These are phyloP conservation scores for Talaromyces sp. DNA, from an alignment of 2,329 filamentous ascomycete species.

Conservation along the genomic window DNA sequence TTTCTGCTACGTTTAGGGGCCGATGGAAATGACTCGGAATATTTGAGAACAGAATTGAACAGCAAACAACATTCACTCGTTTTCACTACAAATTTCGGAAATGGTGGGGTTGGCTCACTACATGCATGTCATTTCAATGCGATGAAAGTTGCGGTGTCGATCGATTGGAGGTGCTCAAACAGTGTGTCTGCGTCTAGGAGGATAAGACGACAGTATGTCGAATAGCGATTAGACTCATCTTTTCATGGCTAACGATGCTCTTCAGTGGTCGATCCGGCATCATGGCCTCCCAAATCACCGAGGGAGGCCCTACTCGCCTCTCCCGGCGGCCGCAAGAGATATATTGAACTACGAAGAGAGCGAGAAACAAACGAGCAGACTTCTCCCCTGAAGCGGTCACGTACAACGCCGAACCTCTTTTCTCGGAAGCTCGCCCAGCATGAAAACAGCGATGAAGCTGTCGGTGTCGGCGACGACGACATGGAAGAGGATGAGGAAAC, in stretches of 20 bases:
- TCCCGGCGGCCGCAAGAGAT: slow-evolving; percentile 73
- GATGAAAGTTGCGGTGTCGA: slow-evolving; percentile 9
- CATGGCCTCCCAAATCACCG: slow-evolving; percentile 63
- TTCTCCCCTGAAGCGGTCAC: slow-evolving; percentile 57
- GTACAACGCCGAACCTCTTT: slow-evolving; percentile 40
- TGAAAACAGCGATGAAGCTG: slow-evolving; percentile 29
- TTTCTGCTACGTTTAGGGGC: not conserved
- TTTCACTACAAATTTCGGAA: slow-evolving; percentile 1
- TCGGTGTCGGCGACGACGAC: slow-evolving; percentile 51
- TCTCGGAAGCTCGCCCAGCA: slow-evolving; percentile 27
- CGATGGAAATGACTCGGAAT: not conserved
- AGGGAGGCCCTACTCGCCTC: slow-evolving; percentile 63
- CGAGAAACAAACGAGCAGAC: slow-evolving; percentile 56
- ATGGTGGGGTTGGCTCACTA: slow-evolving; percentile 13
- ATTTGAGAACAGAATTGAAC: not conserved
- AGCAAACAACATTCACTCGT: not conserved
- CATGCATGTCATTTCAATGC: slow-evolving; percentile 11
- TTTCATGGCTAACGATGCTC: not conserved
- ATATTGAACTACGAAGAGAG: slow-evolving; percentile 62
- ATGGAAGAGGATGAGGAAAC: slow-evolving; percentile 85
- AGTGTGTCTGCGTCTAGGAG: not conserved
- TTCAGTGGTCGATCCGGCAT: slow-evolving; percentile 41
- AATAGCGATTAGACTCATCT: not conserved
- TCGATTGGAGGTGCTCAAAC: slow-evolving; percentile 2
- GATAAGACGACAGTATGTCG: slow-evolving; percentile 12